phyloP scores from a whole-genome alignment of 2,329 filamentous ascomycete genomes.

The Ophiostoma ips region DNA sequence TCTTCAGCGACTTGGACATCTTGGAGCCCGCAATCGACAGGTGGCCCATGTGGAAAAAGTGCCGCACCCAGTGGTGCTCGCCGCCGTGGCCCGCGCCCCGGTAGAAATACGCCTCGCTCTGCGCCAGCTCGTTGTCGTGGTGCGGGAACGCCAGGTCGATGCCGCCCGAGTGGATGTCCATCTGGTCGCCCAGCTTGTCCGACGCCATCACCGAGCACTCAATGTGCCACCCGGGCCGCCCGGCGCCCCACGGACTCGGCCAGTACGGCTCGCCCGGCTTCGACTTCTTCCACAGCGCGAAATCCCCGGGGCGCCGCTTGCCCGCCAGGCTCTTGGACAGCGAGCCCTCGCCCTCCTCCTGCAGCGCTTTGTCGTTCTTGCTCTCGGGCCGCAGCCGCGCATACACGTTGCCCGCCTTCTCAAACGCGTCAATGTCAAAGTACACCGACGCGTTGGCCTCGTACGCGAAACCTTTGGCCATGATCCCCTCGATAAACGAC shows the following conservation, averaged over 20 bases:
- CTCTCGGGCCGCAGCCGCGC: conserved; percentile 60
- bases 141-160: conserved; percentile 41
- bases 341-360: conserved; percentile 55
- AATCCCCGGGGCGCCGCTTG: conserved; percentile 51
- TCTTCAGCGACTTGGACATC: conserved; percentile 62
- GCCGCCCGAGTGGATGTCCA: conserved; percentile 61
- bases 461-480: conserved; percentile 54
- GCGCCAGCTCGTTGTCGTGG: conserved; percentile 54
- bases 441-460: conserved; percentile 52
- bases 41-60: conserved; percentile 63
- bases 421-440: conserved; percentile 57
- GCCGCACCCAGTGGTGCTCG: conserved; percentile 46
- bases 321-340: conserved; percentile 41
- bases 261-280: conserved; percentile 36
- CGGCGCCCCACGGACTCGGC: conserved; percentile 53
- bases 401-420: conserved; percentile 49
- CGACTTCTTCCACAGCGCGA: conserved; percentile 54
- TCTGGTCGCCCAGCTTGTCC: conserved; percentile 46
- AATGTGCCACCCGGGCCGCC: conserved; percentile 61
- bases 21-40: conserved; percentile 35
- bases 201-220: conserved; percentile 64
- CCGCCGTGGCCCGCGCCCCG: conserved; percentile 19
- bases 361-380: conserved; percentile 45
- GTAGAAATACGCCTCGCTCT: conserved; percentile 55
- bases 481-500: conserved; percentile 48